Base-by-base conservation (phyloP, 768 basidiomycete species). In the Hygrophorus pudorinus region DNA sequence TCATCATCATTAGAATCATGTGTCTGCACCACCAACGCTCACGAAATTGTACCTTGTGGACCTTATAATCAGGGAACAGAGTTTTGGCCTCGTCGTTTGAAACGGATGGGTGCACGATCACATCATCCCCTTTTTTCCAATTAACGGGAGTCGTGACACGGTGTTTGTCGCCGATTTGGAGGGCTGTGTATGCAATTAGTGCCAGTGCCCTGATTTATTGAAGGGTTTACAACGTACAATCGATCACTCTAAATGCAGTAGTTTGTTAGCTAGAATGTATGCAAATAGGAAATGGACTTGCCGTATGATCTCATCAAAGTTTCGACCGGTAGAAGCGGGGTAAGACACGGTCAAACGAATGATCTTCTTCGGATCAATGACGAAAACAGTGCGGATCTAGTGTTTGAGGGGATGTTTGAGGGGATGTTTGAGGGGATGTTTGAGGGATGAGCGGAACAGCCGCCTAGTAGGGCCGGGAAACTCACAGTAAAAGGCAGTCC, bases 361-460 rank as follows among this genome's bases (percentile, higher is more conserved):
- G 56, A 79, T 74, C 70, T 96, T 91, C 68, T 89, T 90, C 36
- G 96, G 93, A 68, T 99, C 96, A 57, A 99, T 90, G 52, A 99
- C 69, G 65, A 94, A 99, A 48, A 99, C 96, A 6, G 91, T 96
- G 48, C 96, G 85, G 65, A 99, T 79, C 84, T 88, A 45, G 13
- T 36, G 35, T 41, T 29, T 10, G 13, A 44, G 41, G 18, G 8
- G 37, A 39, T 44, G 35, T 41, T 29, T 10, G 13, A 44, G 41
- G 18, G 8, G 37, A 39, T 44, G 35, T 41, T 29, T 10, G 13
- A 44, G 41, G 18, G 8, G 37, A 39, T 44, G 35, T 41, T 29
- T 10, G 13, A 44, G 41, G 18, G 8, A 24, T 40, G 35, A 21
- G 16, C 30, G 14, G 4, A 42, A n/a, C n/a, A n/a, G n/a, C n/a